Base-by-base conservation (phyloP, 2,329 filamentous ascomycete species). In the Myriosclerotinia curreyana region DNA sequence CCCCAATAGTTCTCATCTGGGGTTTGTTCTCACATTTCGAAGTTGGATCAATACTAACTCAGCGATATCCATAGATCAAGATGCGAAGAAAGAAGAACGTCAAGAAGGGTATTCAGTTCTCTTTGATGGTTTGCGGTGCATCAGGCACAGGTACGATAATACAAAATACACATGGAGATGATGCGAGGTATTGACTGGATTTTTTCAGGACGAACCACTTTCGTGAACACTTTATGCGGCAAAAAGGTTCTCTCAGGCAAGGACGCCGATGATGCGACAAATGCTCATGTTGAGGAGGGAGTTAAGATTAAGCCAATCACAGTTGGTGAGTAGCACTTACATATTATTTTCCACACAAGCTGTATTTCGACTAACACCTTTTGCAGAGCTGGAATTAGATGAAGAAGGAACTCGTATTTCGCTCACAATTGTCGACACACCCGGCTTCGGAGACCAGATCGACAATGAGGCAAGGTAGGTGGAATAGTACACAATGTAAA, bases 11-110 rank as follows among this genome's bases (percentile, higher is more conserved):
- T 67, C 64, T 68, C 70, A 62, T 65, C 69, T 68, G 65, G 67
- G 65, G 69, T 70, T 70, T 68, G 69, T 66, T 59, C 67, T 68
- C 53, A 44, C 66, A 67, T 66, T 66, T 69, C 64, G 62, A 66
- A 55, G 62, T 65, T 34, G 34, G 62, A 62, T 20, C 64, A 51
- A 67, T 68, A 71, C 73, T 72, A 65, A 74, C 66, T 54, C 46
- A 55, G 64, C 65, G 53, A 44, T 65, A 53, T 71, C 69, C 74
- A 68, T 79, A 92, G 87, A 91, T 96, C 80, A 95, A 96, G 90
- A 93, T 97, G 78, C 93, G 95, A 82, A 90, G 92, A 81, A 99
- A 99, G 94, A 99, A 99, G 91, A 98, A 99, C 86, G 94, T 99
- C 82, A 75, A 75, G 69, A 75, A 75, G 71, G 95, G 95, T 77